Base-by-base conservation (phyloP, 192 early-diverging fungal species). In the Gaertneriomyces semiglobifer region DNA sequence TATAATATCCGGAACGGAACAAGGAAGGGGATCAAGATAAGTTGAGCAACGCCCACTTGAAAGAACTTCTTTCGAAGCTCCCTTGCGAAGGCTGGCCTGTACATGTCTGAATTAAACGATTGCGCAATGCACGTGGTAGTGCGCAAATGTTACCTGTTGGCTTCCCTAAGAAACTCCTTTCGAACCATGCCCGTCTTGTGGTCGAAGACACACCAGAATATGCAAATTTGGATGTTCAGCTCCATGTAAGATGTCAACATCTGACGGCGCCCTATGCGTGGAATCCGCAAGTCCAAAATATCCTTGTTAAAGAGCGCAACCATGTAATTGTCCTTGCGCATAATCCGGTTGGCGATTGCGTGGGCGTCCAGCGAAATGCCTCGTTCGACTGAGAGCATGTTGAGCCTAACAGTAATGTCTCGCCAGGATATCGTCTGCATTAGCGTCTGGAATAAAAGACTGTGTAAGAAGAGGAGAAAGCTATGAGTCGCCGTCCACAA, bases 301-400 rank as follows among this genome's bases (percentile, higher is more conserved):
- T 96, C 93, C 69, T 92, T 93, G 80, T 95, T 93, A 74, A 98
- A 93, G 58, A 98, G 71, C 18, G 93, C 94, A 61, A 97, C 89
- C 80, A 94, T 78, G 74, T 96, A 99, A 79, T 99, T 99, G 45
- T 99, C 98, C 48, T 89, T 89, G 14, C 98, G 88, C 90, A 98
- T 88, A 66, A 99, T 98, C 14, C 95, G 89, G 75, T 92, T 95
- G 44, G 93, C 86, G 54, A 99, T 91, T 50, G 78, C 84, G 62
- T 82, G 79, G 4, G 84, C 81, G 53, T 86, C 79, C 33, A 87
- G 63, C 4, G 25, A 33, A 16, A 53, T 81, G 11, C 47, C 62
- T 38, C 33, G 47, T 55, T 91, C 84, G 46, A 75, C 6, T 0
- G 62, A 52, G 1, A 63, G 48, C 5, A 40, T 33, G 74, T 39